Evolutionary conservation across 352 stramenopile genomes (phyloP).

Genomic region (Phytophthora fragariaefolia): DNA sequence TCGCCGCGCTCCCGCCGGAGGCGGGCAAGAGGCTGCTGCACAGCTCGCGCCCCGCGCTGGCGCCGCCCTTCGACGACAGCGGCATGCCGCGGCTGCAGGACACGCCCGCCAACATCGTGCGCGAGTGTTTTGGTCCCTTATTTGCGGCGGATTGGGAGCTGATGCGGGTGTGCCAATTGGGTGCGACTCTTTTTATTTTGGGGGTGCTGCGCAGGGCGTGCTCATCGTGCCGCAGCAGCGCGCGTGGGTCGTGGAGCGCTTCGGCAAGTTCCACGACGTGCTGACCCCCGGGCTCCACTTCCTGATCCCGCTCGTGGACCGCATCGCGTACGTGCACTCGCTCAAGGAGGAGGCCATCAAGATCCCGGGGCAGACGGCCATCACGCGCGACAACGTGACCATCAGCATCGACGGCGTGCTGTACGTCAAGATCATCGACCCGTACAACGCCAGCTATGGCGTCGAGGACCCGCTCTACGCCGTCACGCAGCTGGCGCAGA

Average conservation of each 20-base stretch:
- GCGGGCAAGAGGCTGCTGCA: conserved; percentile 26
- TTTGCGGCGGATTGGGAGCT: too few species aligned
- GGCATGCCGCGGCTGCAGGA: conserved; percentile 53
- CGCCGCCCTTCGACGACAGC: conserved; percentile 50
- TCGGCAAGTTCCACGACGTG: conserved; percentile 91
- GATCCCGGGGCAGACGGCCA: conserved; percentile 90
- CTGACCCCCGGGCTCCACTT: conserved; percentile 90
- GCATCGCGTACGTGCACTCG: conserved; percentile 92
- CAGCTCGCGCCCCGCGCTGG: conserved; percentile 39
- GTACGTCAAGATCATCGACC: conserved; percentile 92
- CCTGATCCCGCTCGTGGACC: conserved; percentile 90
- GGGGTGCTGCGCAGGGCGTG: conserved; percentile 61
- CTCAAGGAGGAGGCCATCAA: conserved; percentile 93
- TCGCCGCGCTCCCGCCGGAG: conserved; percentile 21
- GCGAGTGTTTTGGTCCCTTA: too few species aligned
- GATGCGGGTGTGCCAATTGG: too few species aligned
- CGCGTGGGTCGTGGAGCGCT: conserved; percentile 92
- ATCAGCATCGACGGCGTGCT: conserved; percentile 93
- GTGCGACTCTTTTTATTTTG: neutral
- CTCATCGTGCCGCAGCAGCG: conserved; percentile 90
- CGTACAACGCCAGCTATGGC: conserved; percentile 90
- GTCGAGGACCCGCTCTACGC: conserved; percentile 91
- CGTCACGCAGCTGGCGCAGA: conserved; percentile 91
- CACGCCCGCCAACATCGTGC: conserved; percentile 62
- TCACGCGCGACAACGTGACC: conserved; percentile 93